Base-by-base conservation (phyloP, 176 grass and related monocot species). In the Oryza officinalis region DNA sequence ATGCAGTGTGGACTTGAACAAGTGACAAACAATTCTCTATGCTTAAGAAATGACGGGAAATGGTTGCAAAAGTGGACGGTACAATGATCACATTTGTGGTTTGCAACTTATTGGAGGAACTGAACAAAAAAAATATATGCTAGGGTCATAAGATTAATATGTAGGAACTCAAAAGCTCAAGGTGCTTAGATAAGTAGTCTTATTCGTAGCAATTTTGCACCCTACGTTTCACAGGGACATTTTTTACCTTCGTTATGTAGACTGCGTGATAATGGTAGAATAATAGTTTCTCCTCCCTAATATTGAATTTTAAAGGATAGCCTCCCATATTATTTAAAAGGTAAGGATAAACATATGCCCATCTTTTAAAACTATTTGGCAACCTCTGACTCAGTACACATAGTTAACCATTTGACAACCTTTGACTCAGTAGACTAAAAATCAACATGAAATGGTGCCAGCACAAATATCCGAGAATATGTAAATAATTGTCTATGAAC, bases 231-330 rank as follows among this genome's bases (percentile, higher is more conserved):
- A 75, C 43, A 17, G 11, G 7, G 26, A 75, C 59, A 75, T 13
- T 60, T 61, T 27, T 69, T 17, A 59, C 11, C 14, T 18, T 80
- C 31, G 8, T 67, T 66, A 74, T 67, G 49, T 27, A 59, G 28
- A 54, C 40, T 37, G 35, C 27, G 5, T n/a, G 26, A 23, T 41
- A 33, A 22, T 6, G 1, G 52, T 22, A 57, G 1, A 57, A 74
- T 71, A 80, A 74, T 71, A 80, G 68, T 67, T 80, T 11, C 7
- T 75, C 27, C 33, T 35, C 61, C 57, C 33, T 10, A 18, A 72
- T 18, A 78, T 65, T 69, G 65, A 23, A 50, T 31, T 35, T 64
- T 31, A 46, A 60, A 57, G 54, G 23, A 83, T 25, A 47, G 10
- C 13, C 43, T 72, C 52, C 22, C 15, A 32, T 44, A 63, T 28